Conservation (phyloP, 2,329 filamentous ascomycete species). For the Metarhizium brunneum region DNA sequence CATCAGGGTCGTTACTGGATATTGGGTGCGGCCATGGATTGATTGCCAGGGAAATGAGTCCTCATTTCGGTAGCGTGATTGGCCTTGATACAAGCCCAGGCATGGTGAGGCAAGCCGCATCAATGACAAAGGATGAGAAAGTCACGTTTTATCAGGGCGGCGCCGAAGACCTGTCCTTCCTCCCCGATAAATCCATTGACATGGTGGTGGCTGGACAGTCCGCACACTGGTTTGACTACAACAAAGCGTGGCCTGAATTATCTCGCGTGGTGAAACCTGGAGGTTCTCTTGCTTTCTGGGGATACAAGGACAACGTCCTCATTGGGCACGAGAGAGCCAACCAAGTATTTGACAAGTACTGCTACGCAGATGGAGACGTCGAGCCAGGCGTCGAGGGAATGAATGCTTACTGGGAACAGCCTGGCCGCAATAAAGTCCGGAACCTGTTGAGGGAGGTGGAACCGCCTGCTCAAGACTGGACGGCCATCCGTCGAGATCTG, state of each 20-base stretch:
- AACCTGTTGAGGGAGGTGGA: slow-evolving; percentile 40
- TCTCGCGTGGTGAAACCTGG: slow-evolving; percentile 41
- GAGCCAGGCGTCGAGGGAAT: slow-evolving; percentile 36
- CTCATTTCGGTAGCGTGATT: slow-evolving; percentile 39
- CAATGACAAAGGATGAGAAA: slow-evolving; percentile 30
- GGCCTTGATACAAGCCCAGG: slow-evolving; percentile 47
- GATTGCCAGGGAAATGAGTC: slow-evolving; percentile 42
- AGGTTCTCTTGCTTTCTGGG: slow-evolving; percentile 56
- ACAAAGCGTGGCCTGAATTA: slow-evolving; percentile 44
- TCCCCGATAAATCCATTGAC: slow-evolving; percentile 42
- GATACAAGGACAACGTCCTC: slow-evolving; percentile 56
- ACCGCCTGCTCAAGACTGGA: slow-evolving; percentile 43
- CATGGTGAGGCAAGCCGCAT: slow-evolving; percentile 45
- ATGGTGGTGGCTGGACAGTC: slow-evolving; percentile 43
- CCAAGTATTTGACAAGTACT: slow-evolving; percentile 42
- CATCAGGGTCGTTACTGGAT: slow-evolving; percentile 35
- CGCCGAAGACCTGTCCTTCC: slow-evolving; percentile 44
- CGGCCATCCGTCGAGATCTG: slow-evolving; percentile 40
- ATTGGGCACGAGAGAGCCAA: slow-evolving; percentile 43
- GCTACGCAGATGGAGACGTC: slow-evolving; percentile 40
- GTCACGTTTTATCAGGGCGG: slow-evolving; percentile 39
- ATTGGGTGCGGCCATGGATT: slow-evolving; percentile 56
- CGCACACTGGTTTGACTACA: slow-evolving; percentile 59
- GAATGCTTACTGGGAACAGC: slow-evolving; percentile 52
- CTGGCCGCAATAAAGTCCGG: slow-evolving; percentile 46